Base-by-base conservation (phyloP, 345 rosid species). In the Aethionema arabicum region DNA sequence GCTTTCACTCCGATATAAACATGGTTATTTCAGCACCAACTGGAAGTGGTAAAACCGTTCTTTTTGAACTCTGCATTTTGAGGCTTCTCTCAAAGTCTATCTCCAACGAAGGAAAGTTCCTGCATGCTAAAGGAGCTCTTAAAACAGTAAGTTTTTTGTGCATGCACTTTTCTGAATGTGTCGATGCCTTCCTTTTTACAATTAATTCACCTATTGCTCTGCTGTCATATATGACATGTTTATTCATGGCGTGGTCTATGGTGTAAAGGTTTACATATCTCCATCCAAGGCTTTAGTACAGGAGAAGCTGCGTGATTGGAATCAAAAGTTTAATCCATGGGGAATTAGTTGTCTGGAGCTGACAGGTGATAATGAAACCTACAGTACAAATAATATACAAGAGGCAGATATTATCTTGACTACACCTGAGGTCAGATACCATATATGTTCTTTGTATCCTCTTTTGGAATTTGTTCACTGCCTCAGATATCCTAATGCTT, bases 11-110 rank as follows among this genome's bases (percentile, higher is more conserved):
- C 21, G 91, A 90, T 63, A 74, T 78, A 68, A 90, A 87, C 80
- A 93, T 93, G 97, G 92, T 90, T 52, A 70, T 93, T 43, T 90
- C 97, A 2, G 99, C 99, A n/a, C 97, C 99, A 3, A 90, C 99
- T 42, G 99, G 99, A 53, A 93, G 99, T 63, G 97, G 97, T 52
- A 90, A 93, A 75, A 90, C 99, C 1, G 96, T 83, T 6, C 96
- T 93, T 52, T 93, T 93, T 57, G 99, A 93, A 76, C 87, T 90
- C 11, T 85, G 95, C 78, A 80, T 90, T 58, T 59, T 90, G 75
- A 90, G 95, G 83, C 95, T 90, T 49, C 92, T 93, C 46, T 83
- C 92, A 1, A 82, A 78, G 70, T 87, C 86, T 72, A 65, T 93
- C 46, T 71, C 85, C 8, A 66, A 72, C 44, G 86, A 85, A 29